These are phyloP conservation scores for Hemileccinum rubropunctum DNA, from an alignment of 768 basidiomycete genomes.

Conservation along the genomic window DNA sequence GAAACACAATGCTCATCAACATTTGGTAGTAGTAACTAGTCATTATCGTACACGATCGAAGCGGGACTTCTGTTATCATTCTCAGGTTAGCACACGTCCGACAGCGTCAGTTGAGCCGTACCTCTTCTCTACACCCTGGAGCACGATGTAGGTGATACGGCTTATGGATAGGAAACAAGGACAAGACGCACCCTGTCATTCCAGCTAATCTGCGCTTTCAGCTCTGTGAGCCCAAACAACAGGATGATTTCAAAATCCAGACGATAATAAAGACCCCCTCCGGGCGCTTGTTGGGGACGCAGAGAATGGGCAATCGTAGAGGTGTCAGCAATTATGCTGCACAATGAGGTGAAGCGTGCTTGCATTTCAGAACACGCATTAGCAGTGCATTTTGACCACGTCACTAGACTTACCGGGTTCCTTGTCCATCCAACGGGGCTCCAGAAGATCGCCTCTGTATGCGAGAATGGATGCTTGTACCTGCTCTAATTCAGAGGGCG, in stretches of 20 bases:
- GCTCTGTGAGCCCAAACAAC: slow-evolving; percentile 41
- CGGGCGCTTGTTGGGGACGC: neutral
- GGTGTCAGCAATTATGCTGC: slow-evolving; percentile 9
- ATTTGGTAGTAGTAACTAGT: too few relatives aligned
- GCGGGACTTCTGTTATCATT: neutral
- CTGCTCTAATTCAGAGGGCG: neutral
- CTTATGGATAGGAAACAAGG: neutral
- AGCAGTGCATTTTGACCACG: neutral
- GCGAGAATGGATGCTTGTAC: slow-evolving; percentile 10
- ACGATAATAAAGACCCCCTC: slow-evolving; percentile 10
- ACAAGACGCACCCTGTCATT: slow-evolving; percentile 21
- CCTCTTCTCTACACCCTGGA: slow-evolving; percentile 1
- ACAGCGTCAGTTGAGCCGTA: neutral
- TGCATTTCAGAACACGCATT: neutral
- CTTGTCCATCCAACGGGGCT: slow-evolving; percentile 5
- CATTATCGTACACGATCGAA: slow-evolving; percentile 1
- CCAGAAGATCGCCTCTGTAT: slow-evolving; percentile 8
- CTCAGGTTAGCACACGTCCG: neutral
- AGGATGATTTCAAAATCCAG: slow-evolving; percentile 35
- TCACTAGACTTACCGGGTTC: slow-evolving; percentile 6
- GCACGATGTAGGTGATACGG: too few relatives aligned
- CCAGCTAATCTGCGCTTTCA: slow-evolving; percentile 47
- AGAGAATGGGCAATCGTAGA: slow-evolving; percentile 5
- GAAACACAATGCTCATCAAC: too few relatives aligned
- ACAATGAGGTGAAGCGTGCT: slow-evolving; percentile 12